These are phyloP conservation scores for Aspergillus sp. DNA, from an alignment of 2,329 filamentous ascomycete genomes.

Conservation along the genomic window DNA sequence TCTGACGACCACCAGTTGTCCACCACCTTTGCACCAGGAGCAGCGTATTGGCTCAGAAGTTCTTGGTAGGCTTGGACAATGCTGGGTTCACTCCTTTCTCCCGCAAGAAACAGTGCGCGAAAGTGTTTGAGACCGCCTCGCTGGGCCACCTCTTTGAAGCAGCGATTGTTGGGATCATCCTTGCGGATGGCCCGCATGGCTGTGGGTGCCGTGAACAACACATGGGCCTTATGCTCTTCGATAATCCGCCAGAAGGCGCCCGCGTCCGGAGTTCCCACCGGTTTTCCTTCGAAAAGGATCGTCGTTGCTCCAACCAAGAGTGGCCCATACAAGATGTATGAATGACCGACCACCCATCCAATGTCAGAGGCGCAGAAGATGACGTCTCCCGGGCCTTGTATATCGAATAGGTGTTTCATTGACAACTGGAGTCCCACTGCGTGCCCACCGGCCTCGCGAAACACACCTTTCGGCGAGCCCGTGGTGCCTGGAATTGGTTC, in stretches of 20 bases:
- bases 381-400: slow-evolving; percentile 81
- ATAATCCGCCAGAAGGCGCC: slow-evolving; percentile 86
- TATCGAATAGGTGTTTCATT: slow-evolving; percentile 78
- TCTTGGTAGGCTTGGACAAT: slow-evolving; percentile 80
- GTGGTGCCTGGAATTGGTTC: slow-evolving; percentile 62
- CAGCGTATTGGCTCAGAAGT: slow-evolving; percentile 67
- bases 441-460: slow-evolving; percentile 81
- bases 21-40: slow-evolving; percentile 62
- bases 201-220: slow-evolving; percentile 82
- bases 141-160: slow-evolving; percentile 64
- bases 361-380: slow-evolving; percentile 82
- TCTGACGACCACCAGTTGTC: slow-evolving; percentile 78
- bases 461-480: slow-evolving; percentile 77
- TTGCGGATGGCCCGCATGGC: slow-evolving; percentile 84
- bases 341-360: slow-evolving; percentile 86
- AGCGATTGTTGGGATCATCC: slow-evolving; percentile 74
- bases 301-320: slow-evolving; percentile 83
- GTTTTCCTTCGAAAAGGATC: slow-evolving; percentile 91
- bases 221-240: slow-evolving; percentile 81
- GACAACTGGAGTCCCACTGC: slow-evolving; percentile 81
- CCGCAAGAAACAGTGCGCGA: slow-evolving; percentile 78
- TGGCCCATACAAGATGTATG: slow-evolving; percentile 86
- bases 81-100: slow-evolving; percentile 84
- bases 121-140: slow-evolving; percentile 71
- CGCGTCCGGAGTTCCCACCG: slow-evolving; percentile 82